Evolutionary conservation across 1,139 yeast genomes (phyloP), one percentile per base, ranked within the genome.

Genomic region (Geotrichum candidum): DNA sequence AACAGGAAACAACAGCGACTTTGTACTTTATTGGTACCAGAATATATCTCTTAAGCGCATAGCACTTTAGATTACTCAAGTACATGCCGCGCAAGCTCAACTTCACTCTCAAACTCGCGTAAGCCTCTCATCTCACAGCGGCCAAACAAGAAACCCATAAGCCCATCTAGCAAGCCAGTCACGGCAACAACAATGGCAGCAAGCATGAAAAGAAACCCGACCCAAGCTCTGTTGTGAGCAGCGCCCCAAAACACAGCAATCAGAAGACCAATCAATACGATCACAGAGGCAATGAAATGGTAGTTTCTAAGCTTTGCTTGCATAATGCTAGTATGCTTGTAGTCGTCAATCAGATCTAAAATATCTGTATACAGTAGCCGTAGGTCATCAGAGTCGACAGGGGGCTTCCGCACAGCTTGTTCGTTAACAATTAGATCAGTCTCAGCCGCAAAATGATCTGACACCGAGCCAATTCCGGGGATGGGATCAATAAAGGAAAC

Each of bases 401-500:
- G 59, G 25, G 48, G 57, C 29, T 61, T 58, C 23, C 41, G 46
- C 7, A 18, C 50, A 41, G 45, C 54, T 50, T 62, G 5, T 76
- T 63, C 61, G 73, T 70, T 51, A 86, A 72, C 31, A 31, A 50
- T 48, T 57, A 71, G 64, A 22, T 84, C 83, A 22, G 90, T 86
- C 41, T 84, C 78, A 69, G 91, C 88, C 0, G 94, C 99, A 79
- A 95, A 94, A 77, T 94, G 99, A 72, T 94, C 99, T 0, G 97
- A 90, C 67, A 83, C 87, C 4, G 96, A 88, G 7, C 89, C 86
- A 15, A 83, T 75, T 0, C 77, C 77, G 0, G 88, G 86, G 13
- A 90, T 77, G 25, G 73, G 70, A 56, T 90, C 96, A 0, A 90
- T 85, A 71, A 92, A 91, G 45, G 81, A 80, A 1, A 91, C 97